Evolutionary conservation across 768 basidiomycete species (phyloP).

Genomic region (Kwoniella dendrophila): DNA sequence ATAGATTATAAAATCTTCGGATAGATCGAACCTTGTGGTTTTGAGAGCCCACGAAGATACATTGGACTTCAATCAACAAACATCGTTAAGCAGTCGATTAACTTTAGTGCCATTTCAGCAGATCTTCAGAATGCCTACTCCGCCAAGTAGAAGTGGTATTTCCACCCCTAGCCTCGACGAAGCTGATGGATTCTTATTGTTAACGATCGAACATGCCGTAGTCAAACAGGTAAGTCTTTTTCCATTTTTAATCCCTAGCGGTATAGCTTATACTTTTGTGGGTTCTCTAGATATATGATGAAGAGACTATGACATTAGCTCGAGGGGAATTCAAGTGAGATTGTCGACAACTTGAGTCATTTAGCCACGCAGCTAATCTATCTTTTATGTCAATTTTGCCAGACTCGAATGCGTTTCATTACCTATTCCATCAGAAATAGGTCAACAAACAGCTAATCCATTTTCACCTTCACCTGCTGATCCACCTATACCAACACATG

Average conservation of each 20-base stretch:
- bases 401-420: constrained; percentile 68
- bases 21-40: too few relatives aligned
- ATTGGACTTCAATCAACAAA: too few relatives aligned
- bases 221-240: constrained; percentile 45
- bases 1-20: too few relatives aligned
- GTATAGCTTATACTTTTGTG: neutral
- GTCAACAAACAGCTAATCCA: constrained; percentile 48
- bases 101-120: too few relatives aligned
- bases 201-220: constrained; percentile 46
- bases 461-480: constrained; percentile 51
- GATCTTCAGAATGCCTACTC: neutral
- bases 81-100: too few relatives aligned
- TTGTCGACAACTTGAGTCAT: neutral
- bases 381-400: constrained; percentile 44
- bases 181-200: constrained; percentile 49
- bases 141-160: constrained; percentile 14
- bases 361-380: neutral
- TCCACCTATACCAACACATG: constrained; percentile 58
- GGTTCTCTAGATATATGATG: constrained; percentile 36
- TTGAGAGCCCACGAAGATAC: too few relatives aligned
- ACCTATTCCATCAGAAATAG: constrained; percentile 51
- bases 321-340: constrained; percentile 49
- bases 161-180: constrained; percentile 33
- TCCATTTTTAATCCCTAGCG: neutral
- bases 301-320: constrained; percentile 41